These are phyloP conservation scores for Oropetium thomaeum DNA, from an alignment of 176 grass and related monocot species.

Conservation along the genomic window DNA sequence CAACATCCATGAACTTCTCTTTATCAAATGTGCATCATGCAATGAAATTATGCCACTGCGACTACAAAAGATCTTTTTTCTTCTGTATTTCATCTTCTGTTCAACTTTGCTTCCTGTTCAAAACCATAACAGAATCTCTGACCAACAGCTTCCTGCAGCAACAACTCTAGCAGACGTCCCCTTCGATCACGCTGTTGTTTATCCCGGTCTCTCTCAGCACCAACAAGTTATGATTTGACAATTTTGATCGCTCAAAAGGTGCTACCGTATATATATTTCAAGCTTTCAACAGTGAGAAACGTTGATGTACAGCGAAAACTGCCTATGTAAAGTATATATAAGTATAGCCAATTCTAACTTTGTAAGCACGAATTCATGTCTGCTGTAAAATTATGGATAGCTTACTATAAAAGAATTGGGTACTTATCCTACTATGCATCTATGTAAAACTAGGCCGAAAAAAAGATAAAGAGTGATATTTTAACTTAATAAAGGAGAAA, in stretches of 20 bases:
- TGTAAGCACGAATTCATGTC: constrained; percentile 37
- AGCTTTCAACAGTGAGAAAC: constrained; percentile 9
- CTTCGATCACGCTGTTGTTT: not conserved
- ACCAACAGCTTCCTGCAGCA: constrained; percentile 45
- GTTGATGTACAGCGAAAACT: constrained; percentile 37
- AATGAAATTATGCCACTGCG: not conserved
- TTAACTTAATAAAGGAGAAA: too few relatives aligned
- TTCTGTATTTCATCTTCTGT: not conserved
- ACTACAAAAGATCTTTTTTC: not conserved
- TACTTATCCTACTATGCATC: not conserved
- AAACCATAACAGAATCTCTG: constrained; percentile 45
- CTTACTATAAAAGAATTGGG: constrained; percentile 21
- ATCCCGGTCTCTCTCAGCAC: constrained; percentile 17
- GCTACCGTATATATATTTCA: not conserved
- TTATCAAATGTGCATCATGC: not conserved
- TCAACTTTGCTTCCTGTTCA: not conserved
- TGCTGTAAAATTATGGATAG: constrained; percentile 41
- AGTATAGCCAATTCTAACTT: constrained; percentile 32
- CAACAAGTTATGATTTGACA: constrained; percentile 21
- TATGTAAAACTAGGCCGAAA: not conserved
- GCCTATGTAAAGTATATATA: constrained; percentile 42
- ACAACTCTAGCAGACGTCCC: constrained; percentile 21
- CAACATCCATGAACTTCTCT: not conserved
- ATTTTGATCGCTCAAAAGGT: not conserved
- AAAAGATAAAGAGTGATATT: too few relatives aligned